A percentile compares a stretch with the other conserved stretches of the same genome.
Evolutionary conservation across 192 early-diverging fungal species (phyloP).

Genomic region (Mortierella antarctica): DNA sequence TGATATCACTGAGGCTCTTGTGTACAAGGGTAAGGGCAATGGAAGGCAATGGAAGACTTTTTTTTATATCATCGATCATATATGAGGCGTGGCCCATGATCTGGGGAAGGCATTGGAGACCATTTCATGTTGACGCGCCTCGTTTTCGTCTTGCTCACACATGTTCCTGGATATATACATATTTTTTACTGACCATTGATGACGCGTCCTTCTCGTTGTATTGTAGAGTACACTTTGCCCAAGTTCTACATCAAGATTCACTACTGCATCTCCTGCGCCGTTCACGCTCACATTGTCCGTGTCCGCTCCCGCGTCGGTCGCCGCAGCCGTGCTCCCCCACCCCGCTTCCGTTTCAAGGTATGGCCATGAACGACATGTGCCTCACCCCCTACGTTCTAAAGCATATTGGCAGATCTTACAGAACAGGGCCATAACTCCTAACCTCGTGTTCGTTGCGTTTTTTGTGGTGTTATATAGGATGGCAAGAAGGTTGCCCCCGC

Average conservation of each 20-base stretch:
- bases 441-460: not conserved
- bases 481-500: constrained; percentile 67
- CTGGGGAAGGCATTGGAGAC: not conserved
- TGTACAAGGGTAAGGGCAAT: constrained; percentile 81
- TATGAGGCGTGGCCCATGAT: not conserved
- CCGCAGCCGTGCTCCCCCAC: constrained; percentile 93
- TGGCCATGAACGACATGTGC: too few species aligned
- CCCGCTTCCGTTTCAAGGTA: constrained; percentile 86
- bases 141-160: not conserved
- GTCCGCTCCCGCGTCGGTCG: constrained; percentile 90
- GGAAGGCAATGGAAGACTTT: not conserved
- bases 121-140: not conserved
- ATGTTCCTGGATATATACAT: not conserved
- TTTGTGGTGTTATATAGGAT: constrained; percentile 51
- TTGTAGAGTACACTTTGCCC: constrained; percentile 88
- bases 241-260: constrained; percentile 99
- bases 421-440: not conserved
- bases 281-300: constrained; percentile 94
- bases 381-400: too few species aligned
- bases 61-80: not conserved
- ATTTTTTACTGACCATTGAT: not conserved
- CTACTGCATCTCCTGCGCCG: constrained; percentile 98
- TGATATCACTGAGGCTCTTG: constrained; percentile 96
- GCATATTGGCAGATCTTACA: too few species aligned
- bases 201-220: not conserved